Base-by-base conservation (phyloP, 2,329 filamentous ascomycete genomes). In the Magnaporthiopsis rhizophila region DNA sequence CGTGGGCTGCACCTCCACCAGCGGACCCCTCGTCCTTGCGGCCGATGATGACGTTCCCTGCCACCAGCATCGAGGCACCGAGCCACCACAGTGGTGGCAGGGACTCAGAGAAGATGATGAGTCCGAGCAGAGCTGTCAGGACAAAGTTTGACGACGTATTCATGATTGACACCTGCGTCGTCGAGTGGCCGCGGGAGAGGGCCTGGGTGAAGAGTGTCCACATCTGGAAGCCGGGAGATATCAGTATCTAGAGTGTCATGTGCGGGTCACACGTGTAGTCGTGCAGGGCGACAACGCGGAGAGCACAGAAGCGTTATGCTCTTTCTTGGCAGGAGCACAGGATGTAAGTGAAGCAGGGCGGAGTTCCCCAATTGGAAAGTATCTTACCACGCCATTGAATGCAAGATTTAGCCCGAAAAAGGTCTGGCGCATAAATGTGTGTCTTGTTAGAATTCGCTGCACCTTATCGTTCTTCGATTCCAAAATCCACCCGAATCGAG, bases 61-160 rank as follows among this genome's bases (percentile, higher is more conserved):
- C 88, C 1, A 93, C 87, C 12, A 94, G 79, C 70, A 93, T 75
- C 4, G 83, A 79, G 0, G 90, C 90, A 15, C 90, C 90, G 6
- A 86, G 76, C 86, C 89, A 93, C 90, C 90, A 94, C 57, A 92
- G 76, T 12, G 84, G 86, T 0, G 90, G 89, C 34, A 94, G 77
- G 1, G 80, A 76, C 76, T 94, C 90, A 28, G 84, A 81, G 74
- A 94, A 94, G 68, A 94, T 86, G 65, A 84, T 74, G 62, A 84
- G 79, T 32, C 90, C 89, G 26, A 93, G 79, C 8, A 93, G 68
- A 9, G 90, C 90, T 0, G 90, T 93, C 66, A 92, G 76, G 76
- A 94, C 83, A 74, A 94, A 94, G 77, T 94, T 94, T 65, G 89
- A 83, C 18, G 89, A 91, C 3, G 90, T 93, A 75, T 94, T 94